phyloP scores from a whole-genome alignment of 2,329 filamentous ascomycete species.

The Elsinoe ampelina region DNA sequence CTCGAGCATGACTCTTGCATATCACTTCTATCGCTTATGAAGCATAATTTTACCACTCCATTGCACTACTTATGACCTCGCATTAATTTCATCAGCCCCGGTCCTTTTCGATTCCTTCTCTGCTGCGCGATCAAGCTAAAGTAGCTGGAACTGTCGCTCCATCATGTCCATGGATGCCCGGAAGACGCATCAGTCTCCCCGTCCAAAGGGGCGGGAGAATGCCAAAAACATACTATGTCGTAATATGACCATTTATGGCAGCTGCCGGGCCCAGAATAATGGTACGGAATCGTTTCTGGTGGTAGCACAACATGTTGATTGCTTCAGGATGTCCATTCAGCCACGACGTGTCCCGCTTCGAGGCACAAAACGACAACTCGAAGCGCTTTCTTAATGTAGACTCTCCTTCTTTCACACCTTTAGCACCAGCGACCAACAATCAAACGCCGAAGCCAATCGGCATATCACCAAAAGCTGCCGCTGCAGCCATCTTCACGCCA shows the following conservation, averaged over 20 bases:
- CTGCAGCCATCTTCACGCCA: conserved; percentile 76
- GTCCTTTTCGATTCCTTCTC: not conserved
- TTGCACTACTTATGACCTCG: not conserved
- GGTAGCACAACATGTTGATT: conserved; percentile 15
- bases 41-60: not conserved
- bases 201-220: conserved; percentile 43
- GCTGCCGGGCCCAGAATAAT: conserved; percentile 84
- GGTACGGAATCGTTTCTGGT: conserved; percentile 37
- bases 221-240: conserved; percentile 82
- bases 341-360: conserved; percentile 63
- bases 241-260: conserved; percentile 87
- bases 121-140: conserved; percentile 6
- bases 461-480: conserved; percentile 85
- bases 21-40: not conserved
- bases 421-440: conserved; percentile 41
- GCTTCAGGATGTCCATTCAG: conserved; percentile 66
- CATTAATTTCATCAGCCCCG: not conserved
- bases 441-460: conserved; percentile 56
- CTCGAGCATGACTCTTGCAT: not conserved
- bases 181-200: conserved; percentile 33
- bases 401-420: conserved; percentile 86
- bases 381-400: conserved; percentile 65
- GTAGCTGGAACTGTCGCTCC: not conserved
- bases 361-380: conserved; percentile 37
- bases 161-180: conserved; percentile 26